Evolutionary conservation across 495 filamentous ascomycete genomes (phyloP).

Genomic region (Astrothelium subdiscretum): DNA sequence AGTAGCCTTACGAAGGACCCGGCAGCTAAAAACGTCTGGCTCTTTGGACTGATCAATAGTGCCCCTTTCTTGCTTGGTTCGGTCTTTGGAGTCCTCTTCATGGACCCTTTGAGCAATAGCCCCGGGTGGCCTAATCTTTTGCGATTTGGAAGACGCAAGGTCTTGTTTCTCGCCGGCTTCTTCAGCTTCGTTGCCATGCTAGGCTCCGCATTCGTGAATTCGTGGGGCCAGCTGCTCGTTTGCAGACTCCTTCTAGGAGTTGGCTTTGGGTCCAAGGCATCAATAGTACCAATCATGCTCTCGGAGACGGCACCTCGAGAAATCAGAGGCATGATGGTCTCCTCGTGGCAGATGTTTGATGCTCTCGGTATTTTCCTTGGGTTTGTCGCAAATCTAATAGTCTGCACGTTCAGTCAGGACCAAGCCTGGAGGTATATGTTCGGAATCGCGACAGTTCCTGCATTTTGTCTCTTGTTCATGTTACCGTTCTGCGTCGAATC

Average conservation of each 20-base stretch:
- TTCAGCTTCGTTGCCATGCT: constrained; percentile 5
- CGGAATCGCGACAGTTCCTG: constrained; percentile 56
- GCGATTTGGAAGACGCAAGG: background rate
- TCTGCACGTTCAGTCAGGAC: background rate
- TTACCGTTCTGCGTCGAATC: constrained; percentile 37
- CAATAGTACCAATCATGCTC: constrained; percentile 5
- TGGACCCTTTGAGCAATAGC: background rate
- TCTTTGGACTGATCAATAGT: constrained; percentile 11
- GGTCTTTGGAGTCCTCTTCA: background rate
- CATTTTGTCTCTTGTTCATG: constrained; percentile 49
- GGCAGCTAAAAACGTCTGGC: background rate
- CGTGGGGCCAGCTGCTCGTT: constrained; percentile 3
- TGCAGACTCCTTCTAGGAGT: constrained; percentile 9
- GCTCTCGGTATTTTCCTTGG: constrained; percentile 14
- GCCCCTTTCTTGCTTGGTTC: background rate
- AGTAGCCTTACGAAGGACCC: background rate
- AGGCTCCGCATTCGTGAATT: constrained; percentile 2
- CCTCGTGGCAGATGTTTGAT: constrained; percentile 12
- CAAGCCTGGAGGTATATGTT: constrained; percentile 54
- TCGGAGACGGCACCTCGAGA: background rate
- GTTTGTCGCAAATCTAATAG: constrained; percentile 3
- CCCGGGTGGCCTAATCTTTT: background rate
- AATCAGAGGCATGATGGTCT: constrained; percentile 4
- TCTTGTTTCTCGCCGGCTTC: constrained; percentile 2
- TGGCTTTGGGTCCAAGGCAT: constrained; percentile 7